These are phyloP conservation scores for Diaporthe sp. DNA, from an alignment of 2,329 filamentous ascomycete species.

Conservation along the genomic window DNA sequence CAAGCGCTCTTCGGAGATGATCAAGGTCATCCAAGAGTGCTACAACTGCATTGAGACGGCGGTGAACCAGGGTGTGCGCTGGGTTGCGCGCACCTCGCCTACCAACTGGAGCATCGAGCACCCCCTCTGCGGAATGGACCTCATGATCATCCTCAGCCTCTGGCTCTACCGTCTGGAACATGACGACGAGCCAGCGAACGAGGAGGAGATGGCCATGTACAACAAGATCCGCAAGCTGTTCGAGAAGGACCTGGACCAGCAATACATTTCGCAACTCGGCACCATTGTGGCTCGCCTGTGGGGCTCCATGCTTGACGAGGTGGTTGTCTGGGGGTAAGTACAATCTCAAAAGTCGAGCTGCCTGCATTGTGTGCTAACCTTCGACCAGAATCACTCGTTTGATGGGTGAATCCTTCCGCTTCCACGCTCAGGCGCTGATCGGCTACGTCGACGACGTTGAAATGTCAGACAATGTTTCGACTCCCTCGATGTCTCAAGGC, in stretches of 20 bases:
- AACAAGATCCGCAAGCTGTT: constrained; percentile 91
- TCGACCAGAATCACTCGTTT: constrained; percentile 82
- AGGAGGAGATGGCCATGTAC: constrained; percentile 89
- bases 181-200: constrained; percentile 90
- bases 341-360: neutral
- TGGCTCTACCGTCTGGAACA: constrained; percentile 99
- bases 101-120: constrained; percentile 99
- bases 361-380: constrained; percentile 53
- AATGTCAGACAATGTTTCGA: constrained; percentile 75
- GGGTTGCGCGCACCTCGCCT: constrained; percentile 96
- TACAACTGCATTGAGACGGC: constrained; percentile 98
- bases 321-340: constrained; percentile 98
- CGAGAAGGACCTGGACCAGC: constrained; percentile 88
- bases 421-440: constrained; percentile 92
- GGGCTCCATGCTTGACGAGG: constrained; percentile 98
- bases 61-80: constrained; percentile 92
- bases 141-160: constrained; percentile 96
- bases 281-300: constrained; percentile 95
- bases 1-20: constrained; percentile 95
- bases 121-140: constrained; percentile 92
- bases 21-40: constrained; percentile 97
- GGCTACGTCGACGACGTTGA: constrained; percentile 91
- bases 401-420: constrained; percentile 98
- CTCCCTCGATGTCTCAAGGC: constrained; percentile 78
- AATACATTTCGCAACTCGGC: constrained; percentile 85